These are phyloP conservation scores for Chrysanthemum seticuspe DNA, from an alignment of 129 eudicot species.

Conservation along the genomic window DNA sequence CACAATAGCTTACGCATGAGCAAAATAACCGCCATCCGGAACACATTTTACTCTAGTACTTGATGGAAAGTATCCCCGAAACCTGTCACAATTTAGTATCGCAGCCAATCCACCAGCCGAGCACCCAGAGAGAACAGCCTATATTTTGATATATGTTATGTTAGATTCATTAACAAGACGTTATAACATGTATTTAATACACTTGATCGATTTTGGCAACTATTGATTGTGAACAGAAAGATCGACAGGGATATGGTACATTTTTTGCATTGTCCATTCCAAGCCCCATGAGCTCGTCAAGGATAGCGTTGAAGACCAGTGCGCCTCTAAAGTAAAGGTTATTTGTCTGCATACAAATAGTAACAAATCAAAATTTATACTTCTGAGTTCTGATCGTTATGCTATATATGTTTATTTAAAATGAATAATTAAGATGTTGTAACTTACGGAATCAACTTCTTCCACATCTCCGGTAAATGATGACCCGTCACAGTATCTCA, in stretches of 20 bases:
- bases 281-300: constrained; percentile 48
- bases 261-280: constrained; percentile 53
- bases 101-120: constrained; percentile 13
- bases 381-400: neutral
- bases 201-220: too few species aligned
- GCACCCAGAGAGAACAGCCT: constrained; percentile 16
- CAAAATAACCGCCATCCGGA: constrained; percentile 10
- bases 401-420: neutral
- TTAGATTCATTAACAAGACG: neutral
- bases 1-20: constrained; percentile 4
- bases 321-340: constrained; percentile 62
- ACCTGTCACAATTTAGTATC: constrained; percentile 7
- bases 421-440: neutral
- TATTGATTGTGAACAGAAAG: too few species aligned
- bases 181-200: too few species aligned
- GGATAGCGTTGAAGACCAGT: constrained; percentile 45
- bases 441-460: constrained; percentile 39
- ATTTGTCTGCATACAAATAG: constrained; percentile 29
- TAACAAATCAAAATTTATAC: constrained; percentile 1
- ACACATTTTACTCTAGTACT: constrained; percentile 16
- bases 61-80: neutral
- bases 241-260: constrained; percentile 11
- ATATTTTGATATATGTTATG: neutral
- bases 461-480: constrained; percentile 62
- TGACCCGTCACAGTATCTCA: constrained; percentile 67